Conservation (phyloP, 306 rosid species). For the Trichosanthes truncata region DNA sequence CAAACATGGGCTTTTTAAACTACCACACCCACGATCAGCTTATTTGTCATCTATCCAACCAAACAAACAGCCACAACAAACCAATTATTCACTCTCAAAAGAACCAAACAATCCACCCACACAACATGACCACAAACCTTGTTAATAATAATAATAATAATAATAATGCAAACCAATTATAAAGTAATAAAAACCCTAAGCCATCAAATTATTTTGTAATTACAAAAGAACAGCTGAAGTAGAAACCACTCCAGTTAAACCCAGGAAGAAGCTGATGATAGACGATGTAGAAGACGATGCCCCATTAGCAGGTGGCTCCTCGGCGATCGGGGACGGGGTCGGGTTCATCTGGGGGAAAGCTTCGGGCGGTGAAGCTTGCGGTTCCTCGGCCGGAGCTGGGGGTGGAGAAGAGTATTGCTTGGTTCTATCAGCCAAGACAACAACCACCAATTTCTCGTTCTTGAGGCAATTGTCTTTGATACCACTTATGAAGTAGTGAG, state of each 20-base stretch:
- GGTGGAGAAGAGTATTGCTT: slow-evolving; percentile 32
- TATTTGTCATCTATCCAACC: not conserved
- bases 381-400: not conserved
- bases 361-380: slow-evolving; percentile 35
- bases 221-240: slow-evolving; percentile 34
- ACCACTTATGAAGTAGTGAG: slow-evolving; percentile 76
- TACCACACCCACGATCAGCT: not conserved
- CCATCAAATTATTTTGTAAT: slow-evolving; percentile 10
- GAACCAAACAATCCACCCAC: not conserved
- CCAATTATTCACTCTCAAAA: slow-evolving; percentile 1
- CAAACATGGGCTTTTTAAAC: not conserved
- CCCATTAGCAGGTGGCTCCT: slow-evolving; percentile 46
- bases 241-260: slow-evolving; percentile 45
- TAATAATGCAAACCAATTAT: not conserved
- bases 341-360: slow-evolving; percentile 28
- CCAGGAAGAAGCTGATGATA: slow-evolving; percentile 29
- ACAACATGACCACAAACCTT: not conserved
- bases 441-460: slow-evolving; percentile 62
- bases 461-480: slow-evolving; percentile 58
- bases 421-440: slow-evolving; percentile 62
- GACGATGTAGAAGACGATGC: slow-evolving; percentile 29
- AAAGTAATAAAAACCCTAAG: not conserved
- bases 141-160: not conserved
- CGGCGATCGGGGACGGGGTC: slow-evolving; percentile 36
- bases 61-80: not conserved